phyloP scores from a whole-genome alignment of 176 grass and related monocot genomes.

The Oryza officinalis region DNA sequence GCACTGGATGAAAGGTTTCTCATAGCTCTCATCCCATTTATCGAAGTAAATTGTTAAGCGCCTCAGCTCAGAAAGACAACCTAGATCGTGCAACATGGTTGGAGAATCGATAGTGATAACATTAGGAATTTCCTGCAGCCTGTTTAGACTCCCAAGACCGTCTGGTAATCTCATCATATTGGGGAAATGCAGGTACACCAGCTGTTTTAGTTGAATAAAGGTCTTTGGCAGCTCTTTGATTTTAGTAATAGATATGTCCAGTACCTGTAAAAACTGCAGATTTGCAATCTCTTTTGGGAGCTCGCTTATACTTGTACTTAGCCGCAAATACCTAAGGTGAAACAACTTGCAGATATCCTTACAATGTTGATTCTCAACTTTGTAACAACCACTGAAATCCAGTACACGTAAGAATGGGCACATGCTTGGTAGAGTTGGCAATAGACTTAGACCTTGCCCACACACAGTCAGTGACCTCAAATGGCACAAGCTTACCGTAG shows the following conservation, averaged over 20 bases:
- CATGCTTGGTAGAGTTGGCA: too few relatives aligned
- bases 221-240: neutral
- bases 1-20: neutral
- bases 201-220: neutral
- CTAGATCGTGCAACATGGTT: neutral
- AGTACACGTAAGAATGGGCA: neutral
- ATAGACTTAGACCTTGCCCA: too few relatives aligned
- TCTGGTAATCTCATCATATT: fast-evolving
- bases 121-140: neutral
- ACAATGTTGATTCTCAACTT: neutral
- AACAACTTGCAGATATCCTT: neutral
- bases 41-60: neutral
- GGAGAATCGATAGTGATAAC: neutral
- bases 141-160: neutral
- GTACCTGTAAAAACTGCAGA: neutral
- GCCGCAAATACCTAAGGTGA: constrained; percentile 8
- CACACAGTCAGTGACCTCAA: too few relatives aligned
- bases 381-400: neutral
- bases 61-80: neutral
- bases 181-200: neutral
- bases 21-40: neutral
- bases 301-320: neutral
- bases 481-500: too few relatives aligned
- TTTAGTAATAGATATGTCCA: neutral
- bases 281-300: neutral